Evolutionary conservation across 371 early-diverging fungal genomes (phyloP).

Genomic region (Mucor piriformis): DNA sequence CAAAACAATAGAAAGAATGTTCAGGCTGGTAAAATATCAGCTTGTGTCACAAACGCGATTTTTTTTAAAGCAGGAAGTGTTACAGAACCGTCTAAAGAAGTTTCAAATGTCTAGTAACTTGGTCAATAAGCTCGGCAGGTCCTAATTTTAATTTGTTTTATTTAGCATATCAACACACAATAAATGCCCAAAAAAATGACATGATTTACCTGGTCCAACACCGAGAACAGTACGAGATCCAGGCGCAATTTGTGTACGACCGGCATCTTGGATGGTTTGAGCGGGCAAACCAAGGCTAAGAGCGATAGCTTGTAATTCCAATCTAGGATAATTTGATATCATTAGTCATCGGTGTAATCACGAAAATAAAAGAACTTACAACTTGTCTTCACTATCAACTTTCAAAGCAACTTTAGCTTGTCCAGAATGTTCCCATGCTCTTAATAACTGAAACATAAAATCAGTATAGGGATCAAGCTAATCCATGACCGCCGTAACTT

Average conservation of each 20-base stretch:
- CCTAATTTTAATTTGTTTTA: constrained; percentile 42
- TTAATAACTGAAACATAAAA: constrained; percentile 46
- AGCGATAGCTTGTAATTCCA: constrained; percentile 77
- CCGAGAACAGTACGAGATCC: constrained; percentile 95
- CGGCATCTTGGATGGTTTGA: constrained; percentile 91
- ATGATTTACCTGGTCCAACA: constrained; percentile 85
- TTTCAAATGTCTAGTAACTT: constrained; percentile 86
- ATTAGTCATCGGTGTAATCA: not conserved
- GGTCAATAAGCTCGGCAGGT: constrained; percentile 75
- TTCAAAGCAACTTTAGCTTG: constrained; percentile 90
- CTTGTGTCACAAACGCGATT: constrained; percentile 8
- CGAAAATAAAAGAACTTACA: no score
- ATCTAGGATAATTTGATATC: constrained; percentile 39
- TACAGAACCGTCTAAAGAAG: constrained; percentile 61
- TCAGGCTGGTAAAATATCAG: constrained; percentile 1
- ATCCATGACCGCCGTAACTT: constrained; percentile 6
- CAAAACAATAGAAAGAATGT: not conserved
- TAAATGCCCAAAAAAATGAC: not conserved
- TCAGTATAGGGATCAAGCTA: not conserved
- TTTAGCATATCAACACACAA: no score
- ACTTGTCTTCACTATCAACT: constrained; percentile 75
- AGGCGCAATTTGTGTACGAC: constrained; percentile 96
- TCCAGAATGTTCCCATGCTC: constrained; percentile 78
- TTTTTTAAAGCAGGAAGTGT: not conserved
- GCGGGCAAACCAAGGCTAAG: constrained; percentile 73